Evolutionary conservation across 108 stramenopile genomes (phyloP).

Genomic region (Conticribra weissflogii): DNA sequence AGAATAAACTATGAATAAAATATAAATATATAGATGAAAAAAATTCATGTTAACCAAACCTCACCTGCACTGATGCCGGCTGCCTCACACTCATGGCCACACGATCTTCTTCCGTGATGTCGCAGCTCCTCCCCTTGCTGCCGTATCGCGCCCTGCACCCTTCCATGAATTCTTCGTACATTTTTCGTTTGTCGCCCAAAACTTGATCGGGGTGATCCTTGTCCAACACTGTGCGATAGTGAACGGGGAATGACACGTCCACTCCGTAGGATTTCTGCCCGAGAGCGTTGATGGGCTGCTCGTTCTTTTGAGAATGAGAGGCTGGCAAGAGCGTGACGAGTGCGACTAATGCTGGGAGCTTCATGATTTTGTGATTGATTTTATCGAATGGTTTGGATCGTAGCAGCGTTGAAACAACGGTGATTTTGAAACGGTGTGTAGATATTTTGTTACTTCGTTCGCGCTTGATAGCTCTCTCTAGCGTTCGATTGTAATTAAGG

Average conservation of each 20-base stretch:
- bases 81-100: constrained; percentile 76
- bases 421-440: too few relatives aligned
- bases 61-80: constrained; percentile 77
- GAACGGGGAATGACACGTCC: constrained; percentile 85
- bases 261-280: constrained; percentile 65
- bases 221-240: constrained; percentile 34
- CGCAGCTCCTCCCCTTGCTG: constrained; percentile 49
- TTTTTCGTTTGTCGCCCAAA: constrained; percentile 55
- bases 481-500: too few relatives aligned
- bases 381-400: too few relatives aligned
- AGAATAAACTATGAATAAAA: neutral
- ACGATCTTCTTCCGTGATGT: constrained; percentile 67
- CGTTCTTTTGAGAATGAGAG: constrained; percentile 4
- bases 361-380: constrained; percentile 52
- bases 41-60: too few relatives aligned
- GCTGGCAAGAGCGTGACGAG: constrained; percentile 14
- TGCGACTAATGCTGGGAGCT: constrained; percentile 26
- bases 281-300: constrained; percentile 44
- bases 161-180: constrained; percentile 81
- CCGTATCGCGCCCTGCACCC: constrained; percentile 69
- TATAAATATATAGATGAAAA: neutral
- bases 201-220: constrained; percentile 31
- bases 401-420: too few relatives aligned
- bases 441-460: too few relatives aligned
- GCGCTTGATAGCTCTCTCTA: too few relatives aligned